Percentiles rank a stretch among this genome's conserved stretches.
phyloP scores from a whole-genome alignment of 768 basidiomycete species.

The Pulveroboletus sp. region DNA sequence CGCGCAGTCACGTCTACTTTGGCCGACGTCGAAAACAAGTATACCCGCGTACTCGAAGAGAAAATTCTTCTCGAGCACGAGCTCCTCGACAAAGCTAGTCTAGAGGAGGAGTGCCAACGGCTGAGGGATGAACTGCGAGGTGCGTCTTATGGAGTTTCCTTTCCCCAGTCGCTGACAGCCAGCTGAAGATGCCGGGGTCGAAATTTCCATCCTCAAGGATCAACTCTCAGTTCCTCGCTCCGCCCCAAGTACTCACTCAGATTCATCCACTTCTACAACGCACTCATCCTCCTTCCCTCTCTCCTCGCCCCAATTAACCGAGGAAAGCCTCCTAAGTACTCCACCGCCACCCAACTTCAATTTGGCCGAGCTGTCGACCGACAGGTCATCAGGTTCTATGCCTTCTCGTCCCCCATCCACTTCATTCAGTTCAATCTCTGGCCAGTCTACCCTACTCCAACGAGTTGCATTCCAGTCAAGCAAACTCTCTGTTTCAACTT shows the following conservation, averaged over 20 bases:
- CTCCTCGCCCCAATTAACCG: slow-evolving; percentile 27
- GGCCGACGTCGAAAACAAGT: slow-evolving; percentile 81
- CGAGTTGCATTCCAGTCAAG: slow-evolving; percentile 46
- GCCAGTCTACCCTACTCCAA: slow-evolving; percentile 46
- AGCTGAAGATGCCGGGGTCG: slow-evolving; percentile 71
- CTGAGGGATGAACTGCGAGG: slow-evolving; percentile 92
- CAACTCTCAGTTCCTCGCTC: slow-evolving; percentile 47
- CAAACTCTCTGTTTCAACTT: slow-evolving; percentile 36
- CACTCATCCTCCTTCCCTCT: slow-evolving; percentile 34
- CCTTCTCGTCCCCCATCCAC: slow-evolving; percentile 30
- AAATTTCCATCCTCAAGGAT: slow-evolving; percentile 78
- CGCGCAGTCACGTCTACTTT: slow-evolving; percentile 79
- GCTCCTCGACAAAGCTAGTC: slow-evolving; percentile 78
- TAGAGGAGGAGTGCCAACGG: slow-evolving; percentile 90
- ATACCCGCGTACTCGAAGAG: slow-evolving; percentile 88
- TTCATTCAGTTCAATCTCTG: slow-evolving; percentile 31
- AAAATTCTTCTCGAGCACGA: slow-evolving; percentile 97
- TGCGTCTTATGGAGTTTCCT: slow-evolving; percentile 38
- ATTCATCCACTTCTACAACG: slow-evolving; percentile 24
- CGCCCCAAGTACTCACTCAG: slow-evolving; percentile 25
- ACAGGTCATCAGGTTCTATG: slow-evolving; percentile 37
- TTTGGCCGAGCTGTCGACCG: slow-evolving; percentile 50
- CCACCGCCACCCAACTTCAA: slow-evolving; percentile 57
- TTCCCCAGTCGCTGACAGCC: slow-evolving; percentile 13
- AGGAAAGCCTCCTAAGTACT: slow-evolving; percentile 56